Conservation (phyloP, 176 grass and related monocot species). For the Juncus effusus region DNA sequence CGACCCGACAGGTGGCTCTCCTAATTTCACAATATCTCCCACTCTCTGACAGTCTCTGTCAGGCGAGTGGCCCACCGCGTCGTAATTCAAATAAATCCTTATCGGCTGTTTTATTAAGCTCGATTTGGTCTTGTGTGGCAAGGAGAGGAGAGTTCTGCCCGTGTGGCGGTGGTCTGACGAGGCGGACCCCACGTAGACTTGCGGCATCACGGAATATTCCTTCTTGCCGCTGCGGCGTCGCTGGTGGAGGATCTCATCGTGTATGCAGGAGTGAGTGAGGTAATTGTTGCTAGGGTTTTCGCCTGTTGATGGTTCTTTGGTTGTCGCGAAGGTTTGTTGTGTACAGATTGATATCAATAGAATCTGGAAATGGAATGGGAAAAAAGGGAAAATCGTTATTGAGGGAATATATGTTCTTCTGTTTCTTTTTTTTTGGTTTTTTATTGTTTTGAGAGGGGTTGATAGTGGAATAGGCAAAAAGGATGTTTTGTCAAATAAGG, state of each 20-base stretch:
- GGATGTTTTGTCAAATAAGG: too few relatives aligned
- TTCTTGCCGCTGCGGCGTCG: conserved; percentile 61
- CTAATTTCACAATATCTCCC: conserved; percentile 90
- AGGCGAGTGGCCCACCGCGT: conserved; percentile 84
- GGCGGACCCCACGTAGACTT: conserved; percentile 59
- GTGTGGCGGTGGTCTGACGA: conserved; percentile 23
- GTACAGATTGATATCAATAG: conserved; percentile 59
- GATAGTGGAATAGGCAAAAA: not conserved
- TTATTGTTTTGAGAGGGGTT: too few relatives aligned
- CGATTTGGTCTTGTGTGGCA: conserved; percentile 36
- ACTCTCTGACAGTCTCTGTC: conserved; percentile 85
- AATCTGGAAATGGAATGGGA: conserved; percentile 41
- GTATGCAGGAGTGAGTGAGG: conserved; percentile 95
- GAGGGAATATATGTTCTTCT: not conserved
- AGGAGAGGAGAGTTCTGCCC: conserved; percentile 54
- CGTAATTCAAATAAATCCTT: conserved; percentile 97
- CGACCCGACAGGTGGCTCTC: conserved; percentile 62
- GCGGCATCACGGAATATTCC: conserved; percentile 92
- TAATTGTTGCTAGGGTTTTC: conserved; percentile 46
- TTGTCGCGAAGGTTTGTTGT: conserved; percentile 33
- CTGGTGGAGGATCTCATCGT: conserved; percentile 92
- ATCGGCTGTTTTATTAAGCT: conserved; percentile 61
- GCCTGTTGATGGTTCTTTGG: conserved; percentile 32
- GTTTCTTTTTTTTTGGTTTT: not conserved
- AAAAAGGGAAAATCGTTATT: conserved; percentile 1